Conservation (phyloP, 2,329 filamentous ascomycete genomes). For the Alternaria panax region DNA sequence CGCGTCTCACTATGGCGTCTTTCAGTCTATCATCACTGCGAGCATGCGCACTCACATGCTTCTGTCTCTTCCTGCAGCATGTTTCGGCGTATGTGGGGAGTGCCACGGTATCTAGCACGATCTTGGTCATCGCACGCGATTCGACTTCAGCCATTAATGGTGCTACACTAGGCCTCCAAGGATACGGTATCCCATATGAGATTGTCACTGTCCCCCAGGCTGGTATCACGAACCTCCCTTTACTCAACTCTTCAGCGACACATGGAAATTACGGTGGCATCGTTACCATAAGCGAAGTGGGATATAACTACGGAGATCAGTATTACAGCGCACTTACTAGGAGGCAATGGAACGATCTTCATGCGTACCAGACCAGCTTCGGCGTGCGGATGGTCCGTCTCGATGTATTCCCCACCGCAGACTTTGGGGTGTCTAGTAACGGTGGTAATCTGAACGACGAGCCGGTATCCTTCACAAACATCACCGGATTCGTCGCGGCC, state of each 20-base stretch:
- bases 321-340: constrained; percentile 63
- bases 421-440: constrained; percentile 55
- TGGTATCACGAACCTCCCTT: constrained; percentile 59
- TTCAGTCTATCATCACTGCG: constrained; percentile 34
- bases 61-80: constrained; percentile 26
- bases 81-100: constrained; percentile 32
- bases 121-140: constrained; percentile 65
- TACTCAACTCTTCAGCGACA: constrained; percentile 57
- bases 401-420: constrained; percentile 63
- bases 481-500: constrained; percentile 61
- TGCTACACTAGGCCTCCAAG: constrained; percentile 64
- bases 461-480: constrained; percentile 61
- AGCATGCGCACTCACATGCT: constrained; percentile 33
- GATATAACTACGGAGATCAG: constrained; percentile 60
- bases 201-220: constrained; percentile 62
- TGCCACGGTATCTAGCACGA: constrained; percentile 52
- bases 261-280: constrained; percentile 68
- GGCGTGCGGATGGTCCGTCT: constrained; percentile 68
- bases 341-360: constrained; percentile 64
- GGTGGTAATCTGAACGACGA: constrained; percentile 45
- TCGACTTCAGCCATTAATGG: constrained; percentile 57
- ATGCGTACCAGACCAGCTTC: constrained; percentile 65
- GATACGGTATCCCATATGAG: constrained; percentile 68
- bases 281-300: constrained; percentile 62
- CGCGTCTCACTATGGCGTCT: constrained; percentile 33